These are phyloP conservation scores for Fusarium sp. DNA, from an alignment of 2,329 filamentous ascomycete species.

Conservation along the genomic window DNA sequence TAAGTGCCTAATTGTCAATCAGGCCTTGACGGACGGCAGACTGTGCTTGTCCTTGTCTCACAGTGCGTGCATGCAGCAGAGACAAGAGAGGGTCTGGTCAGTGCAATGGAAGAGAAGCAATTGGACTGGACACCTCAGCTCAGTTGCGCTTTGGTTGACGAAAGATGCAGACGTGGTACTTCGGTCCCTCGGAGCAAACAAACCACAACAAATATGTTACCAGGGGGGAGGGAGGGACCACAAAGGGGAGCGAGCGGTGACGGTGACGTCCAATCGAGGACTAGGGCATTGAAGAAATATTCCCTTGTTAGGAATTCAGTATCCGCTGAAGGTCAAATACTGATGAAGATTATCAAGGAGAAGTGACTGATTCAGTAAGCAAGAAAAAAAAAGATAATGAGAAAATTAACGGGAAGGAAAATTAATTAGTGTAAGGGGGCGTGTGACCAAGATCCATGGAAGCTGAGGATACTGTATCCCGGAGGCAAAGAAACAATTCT, in stretches of 20 bases:
- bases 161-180: slow-evolving; percentile 16
- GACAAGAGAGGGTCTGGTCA: slow-evolving; percentile 13
- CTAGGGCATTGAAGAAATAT: slow-evolving; percentile 8
- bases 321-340: neutral
- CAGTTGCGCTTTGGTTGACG: slow-evolving; percentile 19
- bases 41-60: slow-evolving; percentile 15
- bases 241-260: slow-evolving; percentile 22
- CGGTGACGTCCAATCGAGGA: slow-evolving; percentile 21
- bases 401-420: neutral
- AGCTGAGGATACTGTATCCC: no score
- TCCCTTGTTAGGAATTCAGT: slow-evolving; percentile 13
- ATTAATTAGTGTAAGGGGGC: slow-evolving; percentile 8
- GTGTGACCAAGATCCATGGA: slow-evolving; percentile 11
- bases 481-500: slow-evolving; percentile 13
- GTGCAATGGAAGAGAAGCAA: slow-evolving; percentile 19
- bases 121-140: slow-evolving; percentile 19
- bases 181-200: slow-evolving; percentile 16
- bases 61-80: slow-evolving; percentile 15
- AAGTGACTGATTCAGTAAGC: neutral
- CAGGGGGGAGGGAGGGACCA: slow-evolving; percentile 8
- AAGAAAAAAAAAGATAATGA: neutral
- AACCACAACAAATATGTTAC: slow-evolving; percentile 4
- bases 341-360: neutral
- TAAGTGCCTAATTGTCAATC: slow-evolving; percentile 18
- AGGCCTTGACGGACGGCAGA: slow-evolving; percentile 25